These are phyloP conservation scores for Nepenthes gracilis DNA, from an alignment of 148 eudicot species.

Conservation along the genomic window DNA sequence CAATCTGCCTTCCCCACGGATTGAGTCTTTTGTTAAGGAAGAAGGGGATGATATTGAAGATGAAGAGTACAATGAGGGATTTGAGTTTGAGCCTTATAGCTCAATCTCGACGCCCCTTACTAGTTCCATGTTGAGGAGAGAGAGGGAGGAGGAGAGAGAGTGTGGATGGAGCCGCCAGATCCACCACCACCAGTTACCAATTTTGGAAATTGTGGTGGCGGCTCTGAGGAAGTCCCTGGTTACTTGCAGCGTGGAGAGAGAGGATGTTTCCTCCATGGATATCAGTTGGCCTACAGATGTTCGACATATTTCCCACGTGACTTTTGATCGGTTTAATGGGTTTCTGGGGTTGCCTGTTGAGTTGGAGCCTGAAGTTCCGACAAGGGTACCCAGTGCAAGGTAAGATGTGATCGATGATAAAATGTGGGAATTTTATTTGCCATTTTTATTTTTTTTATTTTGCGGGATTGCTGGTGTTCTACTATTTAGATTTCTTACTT, in stretches of 20 bases:
- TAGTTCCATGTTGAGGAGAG: background rate
- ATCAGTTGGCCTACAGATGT: conserved; percentile 76
- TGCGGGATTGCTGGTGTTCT: no score
- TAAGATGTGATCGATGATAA: conserved; percentile 1
- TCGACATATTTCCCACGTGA: conserved; percentile 74
- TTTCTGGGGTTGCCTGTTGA: conserved; percentile 76
- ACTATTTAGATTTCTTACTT: no score
- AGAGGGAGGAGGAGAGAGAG: conserved; percentile 5
- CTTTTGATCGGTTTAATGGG: conserved; percentile 78
- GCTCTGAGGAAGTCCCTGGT: conserved; percentile 61
- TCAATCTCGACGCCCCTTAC: conserved; percentile 27
- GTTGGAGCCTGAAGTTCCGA: conserved; percentile 52
- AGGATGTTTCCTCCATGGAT: conserved; percentile 37
- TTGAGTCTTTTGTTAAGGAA: conserved; percentile 6
- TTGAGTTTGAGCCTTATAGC: background rate
- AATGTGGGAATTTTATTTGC: no score
- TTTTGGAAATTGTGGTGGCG: conserved; percentile 31
- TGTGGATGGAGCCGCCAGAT: conserved; percentile 1
- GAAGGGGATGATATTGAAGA: conserved; percentile 13
- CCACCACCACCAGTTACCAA: conserved; percentile 20
- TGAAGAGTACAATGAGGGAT: conserved; percentile 2
- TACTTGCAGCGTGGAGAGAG: conserved; percentile 62
- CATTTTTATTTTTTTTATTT: no score
- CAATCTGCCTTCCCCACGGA: conserved; percentile 8
- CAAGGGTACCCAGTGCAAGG: conserved; percentile 86